Evolutionary conservation across 805 yeast species (phyloP).

Genomic region (Wickerhamiella brachini): DNA sequence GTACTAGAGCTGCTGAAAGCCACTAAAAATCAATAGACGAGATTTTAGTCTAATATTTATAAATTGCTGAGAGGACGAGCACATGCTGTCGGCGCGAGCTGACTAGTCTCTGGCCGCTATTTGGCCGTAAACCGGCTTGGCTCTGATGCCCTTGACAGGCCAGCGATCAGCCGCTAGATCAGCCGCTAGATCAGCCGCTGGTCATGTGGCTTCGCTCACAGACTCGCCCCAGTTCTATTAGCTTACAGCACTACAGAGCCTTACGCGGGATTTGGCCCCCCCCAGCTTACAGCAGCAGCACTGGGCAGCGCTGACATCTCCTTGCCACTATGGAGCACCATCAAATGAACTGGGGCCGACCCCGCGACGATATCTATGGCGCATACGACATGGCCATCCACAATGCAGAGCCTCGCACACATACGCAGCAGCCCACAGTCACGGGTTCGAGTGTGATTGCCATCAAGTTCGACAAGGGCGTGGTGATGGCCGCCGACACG

Average conservation of each 20-base stretch:
- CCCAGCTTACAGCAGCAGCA: background rate
- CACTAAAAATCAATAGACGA: background rate
- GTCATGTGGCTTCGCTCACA: no score
- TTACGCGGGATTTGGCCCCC: no score
- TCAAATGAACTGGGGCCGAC: constrained; percentile 94
- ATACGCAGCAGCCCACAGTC: constrained; percentile 87
- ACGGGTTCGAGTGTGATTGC: constrained; percentile 95
- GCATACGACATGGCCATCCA: constrained; percentile 40
- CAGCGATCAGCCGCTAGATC: no score
- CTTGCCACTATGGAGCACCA: constrained; percentile 67
- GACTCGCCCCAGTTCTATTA: no score
- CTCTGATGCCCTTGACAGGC: no score
- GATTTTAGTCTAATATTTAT: background rate
- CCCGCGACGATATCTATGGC: constrained; percentile 71
- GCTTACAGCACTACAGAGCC: no score
- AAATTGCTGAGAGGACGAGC: background rate
- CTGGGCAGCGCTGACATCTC: background rate
- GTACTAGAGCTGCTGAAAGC: no score
- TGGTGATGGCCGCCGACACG: constrained; percentile 89
- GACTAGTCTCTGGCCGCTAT: no score
- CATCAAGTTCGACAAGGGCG: constrained; percentile 78
- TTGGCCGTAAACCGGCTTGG: no score
- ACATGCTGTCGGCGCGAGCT: no score
- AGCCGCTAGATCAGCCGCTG: no score
- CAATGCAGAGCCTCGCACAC: constrained; percentile 57